phyloP scores from a whole-genome alignment of 2,329 filamentous ascomycete species.

The Verticillium zaregamsianum region DNA sequence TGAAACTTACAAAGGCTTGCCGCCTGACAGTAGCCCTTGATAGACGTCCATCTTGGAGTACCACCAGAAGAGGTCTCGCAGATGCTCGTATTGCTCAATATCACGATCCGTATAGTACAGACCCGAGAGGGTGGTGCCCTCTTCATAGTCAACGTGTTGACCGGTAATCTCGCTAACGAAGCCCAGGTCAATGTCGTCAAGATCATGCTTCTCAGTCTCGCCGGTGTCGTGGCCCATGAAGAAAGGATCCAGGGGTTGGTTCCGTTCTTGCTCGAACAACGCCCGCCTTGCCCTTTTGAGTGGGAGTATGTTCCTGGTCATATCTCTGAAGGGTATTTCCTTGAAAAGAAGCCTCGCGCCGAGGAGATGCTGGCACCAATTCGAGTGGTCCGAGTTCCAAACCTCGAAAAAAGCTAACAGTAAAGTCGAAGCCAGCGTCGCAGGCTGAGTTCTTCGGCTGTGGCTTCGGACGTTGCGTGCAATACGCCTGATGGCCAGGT shows the following conservation, averaged over 20 bases:
- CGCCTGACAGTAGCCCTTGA: constrained; percentile 84
- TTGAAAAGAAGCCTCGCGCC: constrained; percentile 78
- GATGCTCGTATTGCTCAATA: constrained; percentile 72
- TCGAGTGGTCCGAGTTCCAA: constrained; percentile 88
- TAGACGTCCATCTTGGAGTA: constrained; percentile 92
- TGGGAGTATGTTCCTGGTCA: constrained; percentile 67
- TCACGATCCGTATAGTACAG: constrained; percentile 52
- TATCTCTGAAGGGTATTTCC: constrained; percentile 73
- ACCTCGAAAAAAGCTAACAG: constrained; percentile 91
- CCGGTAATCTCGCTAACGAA: constrained; percentile 39
- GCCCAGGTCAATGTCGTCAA: constrained; percentile 35
- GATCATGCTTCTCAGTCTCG: constrained; percentile 20
- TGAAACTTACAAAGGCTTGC: constrained; percentile 72
- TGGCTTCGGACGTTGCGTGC: constrained; percentile 70
- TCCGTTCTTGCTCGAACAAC: constrained; percentile 31
- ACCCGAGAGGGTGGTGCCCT: constrained; percentile 14
- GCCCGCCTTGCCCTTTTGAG: constrained; percentile 45
- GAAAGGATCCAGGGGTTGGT: constrained; percentile 19
- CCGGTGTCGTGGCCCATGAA: constrained; percentile 15
- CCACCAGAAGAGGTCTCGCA: constrained; percentile 93
- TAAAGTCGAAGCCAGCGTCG: constrained; percentile 83
- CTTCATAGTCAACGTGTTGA: constrained; percentile 21
- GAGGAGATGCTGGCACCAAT: constrained; percentile 90
- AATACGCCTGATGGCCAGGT: constrained; percentile 74
- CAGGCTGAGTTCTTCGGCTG: constrained; percentile 65